Base-by-base conservation (phyloP, 2,329 filamentous ascomycete genomes). In the Fusarium chlamydosporum region DNA sequence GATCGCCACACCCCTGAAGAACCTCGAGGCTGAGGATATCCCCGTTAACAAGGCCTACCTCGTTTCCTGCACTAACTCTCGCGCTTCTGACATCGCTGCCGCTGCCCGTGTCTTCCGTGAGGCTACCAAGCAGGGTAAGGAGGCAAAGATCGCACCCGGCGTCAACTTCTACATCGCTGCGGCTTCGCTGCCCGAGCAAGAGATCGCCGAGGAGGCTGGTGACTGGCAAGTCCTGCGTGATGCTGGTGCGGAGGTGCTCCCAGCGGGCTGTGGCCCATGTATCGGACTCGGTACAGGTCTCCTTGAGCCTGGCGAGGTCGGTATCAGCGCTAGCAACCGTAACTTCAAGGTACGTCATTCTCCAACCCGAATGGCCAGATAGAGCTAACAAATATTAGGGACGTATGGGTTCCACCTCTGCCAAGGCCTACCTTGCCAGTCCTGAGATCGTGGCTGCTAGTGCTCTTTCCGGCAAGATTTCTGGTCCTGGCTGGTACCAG, bases 401-500 rank as follows among this genome's bases (percentile, higher is more conserved):
- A 0, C 88, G 94, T 4, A 96, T 97, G 92, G 94, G 94, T 23
- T 64, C 72, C 2, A 55, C 61, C 2, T 37, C 53, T 7, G 92
- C 93, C 0, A 89, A 93, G 74, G 93, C 93, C 0, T 97, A 97
- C 77, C 89, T 97, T 1, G 92, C 91, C 7, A 95, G 91, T 70
- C 94, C 96, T 1, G 94, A 97, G 75, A 90, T 97, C 4, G 95
- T 98, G 1, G 95, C 95, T 6, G 94, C 96, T 9, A 96, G 92
- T 73, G 95, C 95, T 4, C 81, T 97, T 0, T 74, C 83, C 16
- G 92, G 92, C 13, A 86, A 85, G 64, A 93, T 94, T 35, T 82
- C 88, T 11, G 92, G 94, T 0, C 92, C 95, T 1, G 93, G 92
- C 26, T 89, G 86, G 85, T 97, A 96, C 76, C 77, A 92, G 78